phyloP scores from a whole-genome alignment of 257 asterid species.

The Solanum chiquidenum region DNA sequence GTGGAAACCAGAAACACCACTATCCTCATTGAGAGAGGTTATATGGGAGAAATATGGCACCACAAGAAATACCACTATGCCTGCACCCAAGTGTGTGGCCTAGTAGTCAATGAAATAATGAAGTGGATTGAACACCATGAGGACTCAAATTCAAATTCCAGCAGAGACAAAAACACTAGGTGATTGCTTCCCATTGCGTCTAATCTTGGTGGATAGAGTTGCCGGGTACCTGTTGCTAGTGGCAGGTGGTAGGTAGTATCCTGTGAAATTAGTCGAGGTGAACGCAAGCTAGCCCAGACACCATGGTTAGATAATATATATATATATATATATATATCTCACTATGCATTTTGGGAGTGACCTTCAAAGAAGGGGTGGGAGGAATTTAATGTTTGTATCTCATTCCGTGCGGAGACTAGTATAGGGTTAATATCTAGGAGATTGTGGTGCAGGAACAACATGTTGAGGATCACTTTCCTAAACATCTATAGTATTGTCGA shows the following conservation, averaged over 20 bases:
- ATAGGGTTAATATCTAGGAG: background rate
- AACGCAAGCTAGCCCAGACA: background rate
- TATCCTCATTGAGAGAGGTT: background rate
- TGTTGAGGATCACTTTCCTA: background rate
- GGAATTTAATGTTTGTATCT: background rate
- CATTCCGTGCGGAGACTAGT: background rate
- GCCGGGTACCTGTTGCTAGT: background rate
- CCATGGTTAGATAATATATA: background rate
- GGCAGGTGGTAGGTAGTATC: background rate
- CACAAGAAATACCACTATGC: background rate
- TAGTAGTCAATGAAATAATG: background rate
- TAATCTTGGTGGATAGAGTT: background rate
- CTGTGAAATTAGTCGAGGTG: background rate
- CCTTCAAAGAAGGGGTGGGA: background rate
- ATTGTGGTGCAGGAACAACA: background rate
- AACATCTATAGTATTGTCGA: background rate
- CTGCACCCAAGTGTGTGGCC: background rate
- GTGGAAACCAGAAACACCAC: background rate
- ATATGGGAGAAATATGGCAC: background rate
- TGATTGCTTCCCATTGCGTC: background rate
- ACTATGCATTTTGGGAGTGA: background rate
- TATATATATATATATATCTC: too few species aligned
- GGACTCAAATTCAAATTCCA: background rate
- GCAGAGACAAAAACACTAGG: background rate
- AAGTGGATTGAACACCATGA: background rate